Evolutionary conservation across 768 basidiomycete species (phyloP).

Genomic region (Crepidotus variabilis): DNA sequence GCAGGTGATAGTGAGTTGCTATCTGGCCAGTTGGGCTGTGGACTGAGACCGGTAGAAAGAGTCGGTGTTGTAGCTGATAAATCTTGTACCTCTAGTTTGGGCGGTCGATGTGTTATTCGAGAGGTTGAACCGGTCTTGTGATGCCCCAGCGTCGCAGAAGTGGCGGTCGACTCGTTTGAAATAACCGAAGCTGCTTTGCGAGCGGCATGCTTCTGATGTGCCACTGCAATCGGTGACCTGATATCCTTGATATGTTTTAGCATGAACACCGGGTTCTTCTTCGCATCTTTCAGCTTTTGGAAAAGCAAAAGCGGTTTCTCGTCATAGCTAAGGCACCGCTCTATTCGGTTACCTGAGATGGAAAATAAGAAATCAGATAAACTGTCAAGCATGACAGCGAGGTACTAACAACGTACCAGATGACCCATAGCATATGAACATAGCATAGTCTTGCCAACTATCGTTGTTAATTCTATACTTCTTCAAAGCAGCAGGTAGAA

Average conservation of each 20-base stretch:
- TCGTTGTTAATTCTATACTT: slow-evolving; percentile 99
- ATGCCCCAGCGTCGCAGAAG: slow-evolving; percentile 42
- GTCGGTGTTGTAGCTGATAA: slow-evolving; percentile 45
- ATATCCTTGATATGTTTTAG: slow-evolving; percentile 96
- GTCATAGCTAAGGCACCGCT: slow-evolving; percentile 95
- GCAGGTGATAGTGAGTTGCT: slow-evolving; percentile 57
- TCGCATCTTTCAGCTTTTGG: slow-evolving; percentile 94
- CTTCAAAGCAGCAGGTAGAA: slow-evolving; percentile 94
- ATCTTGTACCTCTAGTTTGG: slow-evolving; percentile 68
- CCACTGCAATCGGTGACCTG: slow-evolving; percentile 93
- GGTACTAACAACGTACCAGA: slow-evolving; percentile 51
- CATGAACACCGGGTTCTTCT: slow-evolving; percentile 99
- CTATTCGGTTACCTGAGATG: slow-evolving; percentile 63
- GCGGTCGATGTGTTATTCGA: slow-evolving; percentile 53
- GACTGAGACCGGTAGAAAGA: slow-evolving; percentile 54
- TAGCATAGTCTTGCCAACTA: slow-evolving; percentile 98
- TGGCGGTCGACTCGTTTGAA: slow-evolving; percentile 36
- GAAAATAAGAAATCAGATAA: background rate
- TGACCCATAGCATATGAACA: slow-evolving; percentile 98
- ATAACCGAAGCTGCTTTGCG: slow-evolving; percentile 69
- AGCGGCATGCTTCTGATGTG: slow-evolving; percentile 91
- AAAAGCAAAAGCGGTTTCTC: slow-evolving; percentile 97
- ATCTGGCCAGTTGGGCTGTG: slow-evolving; percentile 77
- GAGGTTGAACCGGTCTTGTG: slow-evolving; percentile 35
- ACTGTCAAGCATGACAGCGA: slow-evolving; percentile 1